Percentiles rank a stretch among this genome's conserved stretches.
phyloP scores from a whole-genome alignment of 1,284 basidiomycete genomes.

The Somion occarium region DNA sequence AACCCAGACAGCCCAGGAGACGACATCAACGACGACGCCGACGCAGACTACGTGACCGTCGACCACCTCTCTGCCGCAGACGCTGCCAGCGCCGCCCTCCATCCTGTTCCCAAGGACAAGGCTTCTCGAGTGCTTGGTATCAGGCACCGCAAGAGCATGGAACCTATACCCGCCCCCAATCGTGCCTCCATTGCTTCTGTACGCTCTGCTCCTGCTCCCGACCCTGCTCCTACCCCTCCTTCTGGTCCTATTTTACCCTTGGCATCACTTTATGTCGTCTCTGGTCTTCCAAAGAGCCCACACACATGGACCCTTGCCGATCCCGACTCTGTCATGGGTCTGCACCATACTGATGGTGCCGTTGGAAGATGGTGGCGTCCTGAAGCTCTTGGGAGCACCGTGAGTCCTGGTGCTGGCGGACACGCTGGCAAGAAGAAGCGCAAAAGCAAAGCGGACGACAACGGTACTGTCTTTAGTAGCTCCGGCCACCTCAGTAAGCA shows the following conservation, averaged over 20 bases:
- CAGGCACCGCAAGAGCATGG: conserved; percentile 68
- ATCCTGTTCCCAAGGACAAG: conserved; percentile 35
- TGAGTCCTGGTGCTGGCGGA: conserved; percentile 75
- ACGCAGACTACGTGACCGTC: conserved; percentile 66
- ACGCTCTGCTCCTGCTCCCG: conserved; percentile 56
- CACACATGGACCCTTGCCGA: conserved; percentile 95
- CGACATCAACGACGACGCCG: conserved; percentile 35
- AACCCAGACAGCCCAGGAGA: conserved; percentile 18
- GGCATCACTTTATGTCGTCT: conserved; percentile 80
- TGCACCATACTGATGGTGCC: conserved; percentile 84
- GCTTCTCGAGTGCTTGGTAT: conserved; percentile 73
- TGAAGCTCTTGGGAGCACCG: conserved; percentile 86
- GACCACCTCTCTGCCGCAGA: conserved; percentile 25
- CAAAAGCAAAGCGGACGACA: conserved; percentile 47
- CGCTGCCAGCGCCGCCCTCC: conserved; percentile 17
- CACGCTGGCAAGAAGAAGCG: conserved; percentile 49
- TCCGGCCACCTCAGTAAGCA: conserved; percentile 74
- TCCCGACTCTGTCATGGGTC: conserved; percentile 78
- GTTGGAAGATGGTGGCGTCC: conserved; percentile 93
- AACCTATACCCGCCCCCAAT: conserved; percentile 70
- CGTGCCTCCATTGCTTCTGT: conserved; percentile 74
- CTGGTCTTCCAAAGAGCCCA: conserved; percentile 77
- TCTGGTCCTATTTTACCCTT: conserved; percentile 66
- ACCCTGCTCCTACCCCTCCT: conserved; percentile 33
- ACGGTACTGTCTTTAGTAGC: conserved; percentile 45